Base-by-base conservation (phyloP, 805 yeast genomes). In the Torulaspora indica region DNA sequence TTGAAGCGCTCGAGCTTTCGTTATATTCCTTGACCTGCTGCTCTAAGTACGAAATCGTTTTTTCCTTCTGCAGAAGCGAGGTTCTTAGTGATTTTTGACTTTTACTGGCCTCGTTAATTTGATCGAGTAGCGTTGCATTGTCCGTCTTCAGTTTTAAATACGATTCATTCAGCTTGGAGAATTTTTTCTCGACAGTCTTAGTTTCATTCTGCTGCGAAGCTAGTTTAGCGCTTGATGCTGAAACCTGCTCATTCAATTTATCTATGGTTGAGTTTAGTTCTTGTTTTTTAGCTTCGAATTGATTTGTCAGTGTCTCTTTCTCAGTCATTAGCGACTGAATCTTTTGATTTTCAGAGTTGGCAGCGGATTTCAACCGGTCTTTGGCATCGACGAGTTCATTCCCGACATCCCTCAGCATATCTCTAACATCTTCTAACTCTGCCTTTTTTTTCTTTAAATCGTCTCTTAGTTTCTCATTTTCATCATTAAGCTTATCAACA, bases 381-480 rank as follows among this genome's bases (percentile, higher is more conserved):
- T 76, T 78, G 0, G 88, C 78, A 4, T 76, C 74, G 1, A 89
- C 95, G 6, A 89, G 69, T 39, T 87, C 95, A 55, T 85, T 77
- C 1, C 96, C 96, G 22, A 89, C 73, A 45, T 77, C 79, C 50
- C 75, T 75, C 42, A 90, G 61, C 86, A 83, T 85, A 46, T 88
- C 96, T 55, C 81, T 77, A 40, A 85, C 70, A 41, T 71, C 74
- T 37, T 79, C 88, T 13, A 88, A 67, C 56, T 89, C 95, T 43
- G 78, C 85, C 9, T 57, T 46, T 47, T 79, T 79, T 7, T 57
- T 36, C 27, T 61, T 64, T n/a, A 59, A 39, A 20, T 55, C 54
- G 8, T 35, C 40, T 8, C 54, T 49, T 3, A 65, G 42, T 8
- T 57, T 10, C 35, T 56, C 45, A 35, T 56, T 35, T 37, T 57